phyloP scores from a whole-genome alignment of 441 rosid genomes.

The Capsella rubella region DNA sequence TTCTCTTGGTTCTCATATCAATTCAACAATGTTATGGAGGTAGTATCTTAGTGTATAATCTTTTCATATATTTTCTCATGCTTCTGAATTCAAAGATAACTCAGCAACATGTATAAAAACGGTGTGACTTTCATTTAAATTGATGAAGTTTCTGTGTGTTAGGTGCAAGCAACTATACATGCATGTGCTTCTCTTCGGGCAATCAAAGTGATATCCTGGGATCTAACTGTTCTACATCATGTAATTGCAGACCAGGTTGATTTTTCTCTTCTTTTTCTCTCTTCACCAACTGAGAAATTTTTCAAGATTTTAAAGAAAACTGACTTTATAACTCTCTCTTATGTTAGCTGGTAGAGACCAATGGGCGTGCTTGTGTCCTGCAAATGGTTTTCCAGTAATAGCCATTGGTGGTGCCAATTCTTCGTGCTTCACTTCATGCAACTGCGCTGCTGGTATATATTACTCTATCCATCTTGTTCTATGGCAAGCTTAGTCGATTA shows the following conservation, averaged over 20 bases:
- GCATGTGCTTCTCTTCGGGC: constrained; percentile 63
- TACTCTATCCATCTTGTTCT: constrained; percentile 8
- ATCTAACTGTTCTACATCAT: constrained; percentile 81
- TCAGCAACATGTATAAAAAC: not conserved
- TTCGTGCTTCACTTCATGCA: constrained; percentile 83
- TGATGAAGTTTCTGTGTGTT: constrained; percentile 55
- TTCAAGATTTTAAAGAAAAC: constrained; percentile 23
- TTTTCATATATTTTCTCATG: not conserved
- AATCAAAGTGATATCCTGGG: constrained; percentile 54
- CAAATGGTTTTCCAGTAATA: constrained; percentile 75
- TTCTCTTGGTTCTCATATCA: constrained; percentile 55
- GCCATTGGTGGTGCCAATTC: constrained; percentile 50
- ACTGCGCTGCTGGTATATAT: constrained; percentile 80
- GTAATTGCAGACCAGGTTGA: constrained; percentile 82
- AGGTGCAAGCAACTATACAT: constrained; percentile 71
- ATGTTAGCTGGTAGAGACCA: constrained; percentile 49
- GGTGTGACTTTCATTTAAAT: constrained; percentile 5
- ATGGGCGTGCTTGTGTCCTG: constrained; percentile 80
- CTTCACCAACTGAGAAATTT: not conserved
- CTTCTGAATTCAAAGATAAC: constrained; percentile 10
- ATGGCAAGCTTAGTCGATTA: not conserved
- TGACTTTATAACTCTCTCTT: constrained; percentile 26
- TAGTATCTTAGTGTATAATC: constrained; percentile 45
- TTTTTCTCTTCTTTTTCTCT: not conserved
- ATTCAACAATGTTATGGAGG: constrained; percentile 70